phyloP scores from a whole-genome alignment of 192 early-diverging fungal genomes.

The Podila horticola region DNA sequence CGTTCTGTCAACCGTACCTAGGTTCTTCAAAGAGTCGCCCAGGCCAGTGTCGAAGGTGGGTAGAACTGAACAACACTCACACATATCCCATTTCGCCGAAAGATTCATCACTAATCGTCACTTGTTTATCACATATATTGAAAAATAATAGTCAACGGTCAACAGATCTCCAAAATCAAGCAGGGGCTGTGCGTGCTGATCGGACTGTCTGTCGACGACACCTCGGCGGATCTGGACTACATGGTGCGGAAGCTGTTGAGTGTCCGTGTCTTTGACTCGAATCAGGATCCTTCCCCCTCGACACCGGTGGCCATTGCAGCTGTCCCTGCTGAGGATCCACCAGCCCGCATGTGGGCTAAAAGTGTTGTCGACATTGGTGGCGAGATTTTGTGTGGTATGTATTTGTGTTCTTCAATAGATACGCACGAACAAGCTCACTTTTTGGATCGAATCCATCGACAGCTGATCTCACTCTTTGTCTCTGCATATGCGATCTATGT shows the following conservation, averaged over 20 bases:
- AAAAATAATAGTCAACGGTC: conserved; percentile 68
- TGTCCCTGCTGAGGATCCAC: too few relatives aligned
- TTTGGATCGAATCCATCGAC: too few relatives aligned
- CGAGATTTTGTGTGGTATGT: conserved; percentile 82
- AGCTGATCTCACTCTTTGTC: background rate
- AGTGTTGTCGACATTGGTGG: conserved; percentile 77
- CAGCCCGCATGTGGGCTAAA: conserved; percentile 76
- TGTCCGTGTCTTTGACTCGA: conserved; percentile 77
- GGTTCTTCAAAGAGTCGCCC: conserved; percentile 56
- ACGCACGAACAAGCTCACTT: too few relatives aligned
- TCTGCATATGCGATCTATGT: background rate
- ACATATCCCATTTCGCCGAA: background rate
- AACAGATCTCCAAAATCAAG: conserved; percentile 81
- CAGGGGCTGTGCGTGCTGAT: conserved; percentile 82
- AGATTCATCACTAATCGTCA: background rate
- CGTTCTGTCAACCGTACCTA: background rate
- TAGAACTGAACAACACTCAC: background rate
- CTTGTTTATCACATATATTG: background rate
- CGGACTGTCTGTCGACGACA: conserved; percentile 76
- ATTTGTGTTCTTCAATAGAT: background rate
- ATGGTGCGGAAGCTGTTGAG: conserved; percentile 86
- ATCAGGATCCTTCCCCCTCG: background rate
- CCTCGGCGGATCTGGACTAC: conserved; percentile 81
- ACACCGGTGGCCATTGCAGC: background rate
- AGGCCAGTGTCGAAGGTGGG: conserved; percentile 52